phyloP scores from a whole-genome alignment of 345 rosid genomes.

The Toxicodendron radicans region DNA sequence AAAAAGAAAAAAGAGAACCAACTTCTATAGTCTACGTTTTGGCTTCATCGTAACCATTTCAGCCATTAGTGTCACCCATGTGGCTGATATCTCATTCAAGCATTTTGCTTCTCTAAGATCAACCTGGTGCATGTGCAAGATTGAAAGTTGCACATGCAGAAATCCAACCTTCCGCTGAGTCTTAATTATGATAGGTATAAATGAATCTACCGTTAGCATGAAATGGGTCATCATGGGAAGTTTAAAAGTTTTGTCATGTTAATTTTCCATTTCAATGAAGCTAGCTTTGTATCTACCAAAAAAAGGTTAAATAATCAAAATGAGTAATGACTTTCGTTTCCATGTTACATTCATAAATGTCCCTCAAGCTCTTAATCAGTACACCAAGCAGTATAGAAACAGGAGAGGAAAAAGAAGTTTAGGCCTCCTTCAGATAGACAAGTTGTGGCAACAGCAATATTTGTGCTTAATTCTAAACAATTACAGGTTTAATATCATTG shows the following conservation, averaged over 20 bases:
- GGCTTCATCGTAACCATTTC: neutral
- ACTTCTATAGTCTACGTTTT: neutral
- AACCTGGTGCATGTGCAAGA: neutral
- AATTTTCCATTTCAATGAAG: neutral
- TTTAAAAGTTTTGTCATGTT: too few relatives aligned
- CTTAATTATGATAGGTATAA: neutral
- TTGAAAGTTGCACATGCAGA: neutral
- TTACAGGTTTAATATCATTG: slow-evolving; percentile 1
- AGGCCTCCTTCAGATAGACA: neutral
- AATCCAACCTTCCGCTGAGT: neutral
- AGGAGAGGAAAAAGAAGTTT: neutral
- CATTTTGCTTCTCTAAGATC: neutral
- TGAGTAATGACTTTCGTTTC: too few relatives aligned
- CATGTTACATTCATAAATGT: neutral
- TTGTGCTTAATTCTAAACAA: neutral
- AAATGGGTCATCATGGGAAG: neutral
- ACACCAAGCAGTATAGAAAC: neutral
- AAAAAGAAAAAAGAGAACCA: neutral
- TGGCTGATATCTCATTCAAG: neutral
- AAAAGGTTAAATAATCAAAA: too few relatives aligned
- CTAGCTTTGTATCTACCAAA: neutral
- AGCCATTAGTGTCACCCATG: neutral
- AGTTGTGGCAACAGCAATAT: neutral
- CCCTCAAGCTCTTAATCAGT: neutral
- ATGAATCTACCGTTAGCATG: neutral